Base-by-base conservation (phyloP, 169 alveolate species). In the Plasmodium gonderi region DNA sequence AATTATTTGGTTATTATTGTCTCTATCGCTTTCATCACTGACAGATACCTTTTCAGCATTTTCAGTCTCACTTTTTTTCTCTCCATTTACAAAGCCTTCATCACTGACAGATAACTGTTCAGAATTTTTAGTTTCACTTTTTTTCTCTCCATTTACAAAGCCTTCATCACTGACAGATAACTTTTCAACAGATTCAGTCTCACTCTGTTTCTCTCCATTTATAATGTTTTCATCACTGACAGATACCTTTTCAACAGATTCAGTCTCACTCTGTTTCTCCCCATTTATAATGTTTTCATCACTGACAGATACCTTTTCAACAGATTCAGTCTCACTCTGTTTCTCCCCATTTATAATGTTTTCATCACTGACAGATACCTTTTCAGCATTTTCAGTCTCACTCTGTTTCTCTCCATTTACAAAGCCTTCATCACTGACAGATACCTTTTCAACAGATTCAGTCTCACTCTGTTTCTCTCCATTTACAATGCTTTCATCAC, bases 251-350 rank as follows among this genome's bases (percentile, higher is more conserved):
- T 12, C 64, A 36, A n/a, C 17, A 42, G 26, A 12, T 60, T 17
- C 47, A n/a, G 42, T 67, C 11, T 79, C 90, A 45, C 12, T 64
- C 7, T 3, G 7, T 17, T 38, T 67, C 14, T 81, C 49, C 47
- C 9, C n/a, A 17, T 81, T n/a, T n/a, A n/a, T n/a, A n/a, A n/a
- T n/a, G n/a, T 75, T 42, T 75, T 75, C 83, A 1, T 33, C 68
- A 33, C 26, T 45, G 31, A 11, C 60, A 8, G n/a, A 20, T 60
- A 14, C 45, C 38, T 31, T 9, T 42, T 12, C 64, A 36, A n/a
- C 17, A 42, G 26, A 12, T 60, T 17, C 47, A n/a, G 42, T 67
- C 11, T 79, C 90, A 45, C 12, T 64, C 7, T 3, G 7, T 17
- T 38, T 67, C 14, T 81, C 49, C 47, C 9, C n/a, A 17, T 81